phyloP scores from a whole-genome alignment of 257 asterid genomes.

The Jaltomata sinuosa region DNA sequence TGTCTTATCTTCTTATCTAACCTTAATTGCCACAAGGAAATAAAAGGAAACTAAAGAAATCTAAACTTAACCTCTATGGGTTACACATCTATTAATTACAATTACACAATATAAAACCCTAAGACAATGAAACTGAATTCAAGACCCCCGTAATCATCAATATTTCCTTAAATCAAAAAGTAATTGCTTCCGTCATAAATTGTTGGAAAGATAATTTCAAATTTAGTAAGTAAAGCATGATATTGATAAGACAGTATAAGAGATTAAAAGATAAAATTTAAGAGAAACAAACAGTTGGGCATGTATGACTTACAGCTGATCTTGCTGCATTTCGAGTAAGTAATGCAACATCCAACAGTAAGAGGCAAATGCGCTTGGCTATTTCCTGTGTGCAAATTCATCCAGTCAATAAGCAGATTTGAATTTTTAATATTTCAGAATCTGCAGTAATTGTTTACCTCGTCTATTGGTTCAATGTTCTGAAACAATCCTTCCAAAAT shows the following conservation, averaged over 20 bases:
- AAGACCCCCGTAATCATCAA: background rate
- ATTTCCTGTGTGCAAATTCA: constrained; percentile 43
- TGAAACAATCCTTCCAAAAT: constrained; percentile 69
- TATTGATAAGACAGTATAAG: background rate
- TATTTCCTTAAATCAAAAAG: background rate
- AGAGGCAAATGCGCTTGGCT: constrained; percentile 76
- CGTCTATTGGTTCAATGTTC: constrained; percentile 81
- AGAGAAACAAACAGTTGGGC: background rate
- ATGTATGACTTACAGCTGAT: constrained; percentile 54
- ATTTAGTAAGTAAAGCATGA: background rate
- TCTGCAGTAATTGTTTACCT: constrained; percentile 32
- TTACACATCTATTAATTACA: background rate
- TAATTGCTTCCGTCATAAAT: background rate
- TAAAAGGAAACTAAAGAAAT: background rate
- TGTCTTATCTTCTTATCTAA: background rate
- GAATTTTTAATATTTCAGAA: background rate
- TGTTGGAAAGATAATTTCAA: background rate
- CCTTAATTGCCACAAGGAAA: background rate
- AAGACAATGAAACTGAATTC: background rate
- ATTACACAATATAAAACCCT: background rate
- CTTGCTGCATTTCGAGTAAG: constrained; percentile 57
- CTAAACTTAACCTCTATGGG: background rate
- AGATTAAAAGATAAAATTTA: background rate
- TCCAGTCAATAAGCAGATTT: background rate
- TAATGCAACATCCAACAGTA: constrained; percentile 83